Conservation (phyloP, 1,284 basidiomycete species). For the Rhodotorula sp. region DNA sequence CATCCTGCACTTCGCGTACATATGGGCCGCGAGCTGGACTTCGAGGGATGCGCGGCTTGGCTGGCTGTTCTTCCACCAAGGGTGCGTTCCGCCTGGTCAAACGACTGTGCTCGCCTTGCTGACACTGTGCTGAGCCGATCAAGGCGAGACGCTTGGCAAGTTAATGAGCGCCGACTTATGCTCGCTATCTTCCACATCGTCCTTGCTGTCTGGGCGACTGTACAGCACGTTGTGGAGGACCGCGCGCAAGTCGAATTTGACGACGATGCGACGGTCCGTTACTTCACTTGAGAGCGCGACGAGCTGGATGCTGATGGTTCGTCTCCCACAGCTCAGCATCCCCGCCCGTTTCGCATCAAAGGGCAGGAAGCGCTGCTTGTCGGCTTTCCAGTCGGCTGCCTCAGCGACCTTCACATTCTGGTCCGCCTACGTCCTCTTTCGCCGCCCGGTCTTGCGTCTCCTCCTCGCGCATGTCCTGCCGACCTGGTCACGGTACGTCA, state of each 20-base stretch:
- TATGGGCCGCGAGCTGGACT: constrained; percentile 27
- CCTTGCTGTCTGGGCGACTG: constrained; percentile 23
- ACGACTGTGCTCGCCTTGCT: no score
- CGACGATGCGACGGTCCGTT: constrained; percentile 17
- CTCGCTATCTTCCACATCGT: constrained; percentile 27
- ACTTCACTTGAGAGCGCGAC: not conserved
- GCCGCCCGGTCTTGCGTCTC: constrained; percentile 36
- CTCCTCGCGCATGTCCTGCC: constrained; percentile 38
- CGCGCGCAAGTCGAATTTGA: constrained; percentile 37
- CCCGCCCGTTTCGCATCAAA: constrained; percentile 34
- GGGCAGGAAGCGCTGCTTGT: not conserved
- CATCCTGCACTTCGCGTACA: constrained; percentile 31
- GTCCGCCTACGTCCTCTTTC: constrained; percentile 34
- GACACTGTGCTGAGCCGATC: not conserved
- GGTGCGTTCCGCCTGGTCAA: constrained; percentile 3
- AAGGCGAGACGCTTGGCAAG: constrained; percentile 37
- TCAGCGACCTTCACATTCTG: constrained; percentile 32
- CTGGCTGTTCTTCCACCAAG: constrained; percentile 33
- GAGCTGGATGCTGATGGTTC: not conserved
- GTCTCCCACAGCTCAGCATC: constrained; percentile 28
- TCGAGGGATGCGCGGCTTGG: constrained; percentile 22
- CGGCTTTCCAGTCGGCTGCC: constrained; percentile 9
- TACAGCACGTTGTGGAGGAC: constrained; percentile 22
- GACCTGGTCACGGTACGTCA: constrained; percentile 28
- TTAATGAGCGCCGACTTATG: constrained; percentile 41